Conservation (phyloP, 176 grass and related monocot species). For the Areca catechu region DNA sequence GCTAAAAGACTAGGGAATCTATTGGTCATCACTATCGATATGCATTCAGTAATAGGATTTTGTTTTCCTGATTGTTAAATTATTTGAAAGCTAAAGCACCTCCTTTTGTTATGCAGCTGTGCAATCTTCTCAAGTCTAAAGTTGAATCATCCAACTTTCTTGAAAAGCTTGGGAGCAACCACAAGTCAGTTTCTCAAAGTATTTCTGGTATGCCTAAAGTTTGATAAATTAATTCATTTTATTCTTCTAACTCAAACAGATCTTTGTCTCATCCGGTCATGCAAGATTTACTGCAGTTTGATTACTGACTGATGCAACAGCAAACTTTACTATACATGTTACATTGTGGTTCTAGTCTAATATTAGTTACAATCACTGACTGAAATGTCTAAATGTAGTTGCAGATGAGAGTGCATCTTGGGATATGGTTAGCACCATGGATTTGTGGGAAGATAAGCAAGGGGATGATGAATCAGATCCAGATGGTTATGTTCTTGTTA, state of each 20-base stretch:
- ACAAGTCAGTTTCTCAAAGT: neutral
- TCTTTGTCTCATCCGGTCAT: no score
- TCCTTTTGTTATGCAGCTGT: slow-evolving; percentile 17
- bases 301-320: no score
- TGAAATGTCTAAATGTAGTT: neutral
- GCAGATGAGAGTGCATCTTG: slow-evolving; percentile 21
- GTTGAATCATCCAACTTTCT: slow-evolving; percentile 19
- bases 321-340: no score
- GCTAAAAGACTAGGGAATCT: no score
- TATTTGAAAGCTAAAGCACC: neutral
- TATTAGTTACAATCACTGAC: neutral
- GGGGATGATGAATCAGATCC: slow-evolving; percentile 39
- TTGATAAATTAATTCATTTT: neutral
- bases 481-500: slow-evolving; percentile 79
- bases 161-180: slow-evolving; percentile 15
- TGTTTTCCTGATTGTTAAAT: no score
- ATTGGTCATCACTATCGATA: no score
- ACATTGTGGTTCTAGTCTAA: neutral
- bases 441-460: slow-evolving; percentile 20
- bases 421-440: slow-evolving; percentile 11
- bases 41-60: no score
- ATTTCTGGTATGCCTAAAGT: slow-evolving; percentile 1
- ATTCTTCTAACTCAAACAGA: no score
- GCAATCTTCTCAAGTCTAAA: slow-evolving; percentile 22
- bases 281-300: no score